Evolutionary conservation across 1,284 basidiomycete species (phyloP).

Genomic region (Ganoderma boninense): DNA sequence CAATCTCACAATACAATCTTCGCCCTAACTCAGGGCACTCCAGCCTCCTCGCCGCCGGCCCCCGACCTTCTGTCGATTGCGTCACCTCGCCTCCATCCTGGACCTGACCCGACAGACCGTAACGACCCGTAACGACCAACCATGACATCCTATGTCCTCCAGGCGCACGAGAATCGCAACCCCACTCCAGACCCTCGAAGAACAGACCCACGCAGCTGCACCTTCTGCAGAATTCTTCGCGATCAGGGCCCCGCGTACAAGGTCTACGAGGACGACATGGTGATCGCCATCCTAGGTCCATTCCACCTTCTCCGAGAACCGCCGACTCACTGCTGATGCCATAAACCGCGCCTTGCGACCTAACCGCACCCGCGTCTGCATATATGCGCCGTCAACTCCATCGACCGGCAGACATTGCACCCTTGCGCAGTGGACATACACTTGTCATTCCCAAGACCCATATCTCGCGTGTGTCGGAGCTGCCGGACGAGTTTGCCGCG

Average conservation of each 20-base stretch:
- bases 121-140: not conserved
- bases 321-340: not conserved
- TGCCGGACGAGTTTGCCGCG: conserved; percentile 67
- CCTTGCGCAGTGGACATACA: conserved; percentile 71
- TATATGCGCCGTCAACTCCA: not conserved
- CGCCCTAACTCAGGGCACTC: not conserved
- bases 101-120: not conserved
- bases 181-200: conserved; percentile 54
- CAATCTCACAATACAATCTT: not conserved
- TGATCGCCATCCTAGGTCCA: conserved; percentile 76
- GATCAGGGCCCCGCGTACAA: conserved; percentile 55
- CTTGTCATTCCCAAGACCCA: conserved; percentile 76
- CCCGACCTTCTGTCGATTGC: not conserved
- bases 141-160: conserved; percentile 80
- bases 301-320: conserved; percentile 15
- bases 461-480: conserved; percentile 66
- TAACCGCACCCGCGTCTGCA: not conserved
- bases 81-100: not conserved
- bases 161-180: conserved; percentile 59
- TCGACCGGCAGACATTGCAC: conserved; percentile 65
- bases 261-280: conserved; percentile 70
- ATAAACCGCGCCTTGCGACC: not conserved
- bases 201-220: conserved; percentile 52
- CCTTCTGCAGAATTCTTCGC: conserved; percentile 70
- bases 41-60: not conserved